These are phyloP conservation scores for Juncus effusus DNA, from an alignment of 176 grass and related monocot genomes.

Conservation along the genomic window DNA sequence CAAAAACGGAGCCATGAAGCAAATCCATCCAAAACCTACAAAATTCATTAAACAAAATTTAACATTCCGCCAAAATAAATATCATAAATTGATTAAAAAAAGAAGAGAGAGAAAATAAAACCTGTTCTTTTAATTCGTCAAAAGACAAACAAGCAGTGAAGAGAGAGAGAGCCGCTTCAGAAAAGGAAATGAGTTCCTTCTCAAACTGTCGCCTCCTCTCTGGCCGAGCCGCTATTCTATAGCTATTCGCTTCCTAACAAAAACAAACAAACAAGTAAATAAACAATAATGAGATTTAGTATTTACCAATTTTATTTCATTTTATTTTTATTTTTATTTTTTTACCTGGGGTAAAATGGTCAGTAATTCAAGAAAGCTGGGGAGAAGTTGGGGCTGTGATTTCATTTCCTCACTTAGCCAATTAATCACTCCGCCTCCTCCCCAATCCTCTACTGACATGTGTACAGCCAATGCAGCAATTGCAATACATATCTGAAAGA, in stretches of 20 bases:
- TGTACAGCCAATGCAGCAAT: slow-evolving; percentile 94
- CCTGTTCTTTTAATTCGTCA: slow-evolving; percentile 92
- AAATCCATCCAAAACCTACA: slow-evolving; percentile 87
- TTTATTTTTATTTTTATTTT: background rate
- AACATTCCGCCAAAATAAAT: background rate
- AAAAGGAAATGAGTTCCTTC: slow-evolving; percentile 72
- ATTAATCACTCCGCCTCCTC: slow-evolving; percentile 86
- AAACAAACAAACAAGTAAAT: slow-evolving; percentile 9
- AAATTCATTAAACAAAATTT: slow-evolving; percentile 30
- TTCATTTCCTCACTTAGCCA: slow-evolving; percentile 93
- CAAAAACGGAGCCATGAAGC: slow-evolving; percentile 92
- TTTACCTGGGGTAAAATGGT: slow-evolving; percentile 82
- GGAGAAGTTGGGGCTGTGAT: slow-evolving; percentile 69
- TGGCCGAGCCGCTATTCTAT: slow-evolving; percentile 87
- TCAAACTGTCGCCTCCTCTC: slow-evolving; percentile 92
- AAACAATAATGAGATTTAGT: slow-evolving; percentile 4
- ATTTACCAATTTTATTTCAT: background rate
- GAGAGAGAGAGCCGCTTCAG: slow-evolving; percentile 69
- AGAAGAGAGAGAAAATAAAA: slow-evolving; percentile 15
- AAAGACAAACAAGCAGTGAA: slow-evolving; percentile 89
- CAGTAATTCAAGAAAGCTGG: slow-evolving; percentile 87
- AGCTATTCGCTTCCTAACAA: slow-evolving; percentile 80
- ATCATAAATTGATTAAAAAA: slow-evolving; percentile 17
- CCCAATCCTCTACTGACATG: slow-evolving; percentile 94
- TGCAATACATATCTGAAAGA: slow-evolving; percentile 90